These are phyloP conservation scores for Melampsora larici-populina DNA, from an alignment of 1,284 basidiomycete species.

Conservation along the genomic window DNA sequence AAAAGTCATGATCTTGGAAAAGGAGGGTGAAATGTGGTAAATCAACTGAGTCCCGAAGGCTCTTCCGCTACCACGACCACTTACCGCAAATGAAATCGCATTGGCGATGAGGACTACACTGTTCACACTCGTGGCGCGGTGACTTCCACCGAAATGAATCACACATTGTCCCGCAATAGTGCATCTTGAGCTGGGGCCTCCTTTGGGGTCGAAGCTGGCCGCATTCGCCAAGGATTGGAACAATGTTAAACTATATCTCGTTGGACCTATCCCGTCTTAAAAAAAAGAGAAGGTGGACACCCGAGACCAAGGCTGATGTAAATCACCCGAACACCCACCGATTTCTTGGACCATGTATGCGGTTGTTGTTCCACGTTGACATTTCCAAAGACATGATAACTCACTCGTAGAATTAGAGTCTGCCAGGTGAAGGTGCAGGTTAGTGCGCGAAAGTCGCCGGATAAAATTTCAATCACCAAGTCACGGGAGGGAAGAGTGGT, in stretches of 20 bases:
- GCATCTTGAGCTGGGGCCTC: not conserved
- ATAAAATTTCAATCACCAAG: not conserved
- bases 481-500: not conserved
- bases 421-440: not conserved
- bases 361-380: too few relatives aligned
- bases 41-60: not conserved
- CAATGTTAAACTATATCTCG: constrained; percentile 1
- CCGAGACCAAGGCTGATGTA: too few relatives aligned
- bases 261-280: not conserved
- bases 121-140: not conserved
- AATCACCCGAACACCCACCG: too few relatives aligned
- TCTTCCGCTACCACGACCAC: not conserved
- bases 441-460: not conserved
- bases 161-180: not conserved
- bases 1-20: not conserved
- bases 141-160: not conserved
- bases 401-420: constrained; percentile 6
- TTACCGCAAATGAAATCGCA: not conserved
- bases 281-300: not conserved
- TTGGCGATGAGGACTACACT: constrained; percentile 2
- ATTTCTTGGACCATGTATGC: too few relatives aligned
- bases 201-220: not conserved
- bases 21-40: not conserved
- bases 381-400: not conserved
- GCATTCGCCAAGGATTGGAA: constrained; percentile 2